Evolutionary conservation across 495 filamentous ascomycete genomes (phyloP).

Genomic region (Penicillium chermesinum): DNA sequence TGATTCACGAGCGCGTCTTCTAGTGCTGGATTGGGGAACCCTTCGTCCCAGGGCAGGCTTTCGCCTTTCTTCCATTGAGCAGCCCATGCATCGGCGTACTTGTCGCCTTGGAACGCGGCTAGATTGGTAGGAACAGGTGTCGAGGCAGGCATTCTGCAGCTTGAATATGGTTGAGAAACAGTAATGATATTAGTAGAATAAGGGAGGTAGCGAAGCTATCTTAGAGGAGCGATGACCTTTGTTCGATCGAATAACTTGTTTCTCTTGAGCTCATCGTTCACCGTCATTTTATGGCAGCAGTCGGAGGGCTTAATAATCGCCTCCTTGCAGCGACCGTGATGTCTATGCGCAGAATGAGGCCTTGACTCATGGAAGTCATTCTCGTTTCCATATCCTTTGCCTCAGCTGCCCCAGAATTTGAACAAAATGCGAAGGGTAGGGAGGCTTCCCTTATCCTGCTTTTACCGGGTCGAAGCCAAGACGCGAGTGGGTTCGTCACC

Average conservation of each 20-base stretch:
- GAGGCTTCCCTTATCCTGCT: no score
- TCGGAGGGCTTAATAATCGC: conserved; percentile 20
- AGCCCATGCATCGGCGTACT: conserved; percentile 50
- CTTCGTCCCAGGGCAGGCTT: conserved; percentile 66
- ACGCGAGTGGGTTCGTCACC: neutral
- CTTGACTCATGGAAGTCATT: no score
- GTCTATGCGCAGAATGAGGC: neutral
- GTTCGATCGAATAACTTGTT: no score
- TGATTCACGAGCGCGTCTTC: conserved; percentile 51
- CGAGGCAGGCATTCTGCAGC: conserved; percentile 17
- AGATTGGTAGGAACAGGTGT: conserved; percentile 21
- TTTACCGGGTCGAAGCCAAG: neutral
- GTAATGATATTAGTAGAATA: neutral
- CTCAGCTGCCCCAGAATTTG: no score
- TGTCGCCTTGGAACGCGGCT: conserved; percentile 27
- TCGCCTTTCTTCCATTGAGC: conserved; percentile 56
- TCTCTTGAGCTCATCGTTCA: conserved; percentile 1
- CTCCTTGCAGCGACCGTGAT: conserved; percentile 13
- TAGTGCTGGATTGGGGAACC: conserved; percentile 61
- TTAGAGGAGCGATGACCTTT: no score
- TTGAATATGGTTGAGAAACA: neutral
- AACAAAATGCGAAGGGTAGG: no score
- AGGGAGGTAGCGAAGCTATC: no score
- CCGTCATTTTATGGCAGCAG: conserved; percentile 11
- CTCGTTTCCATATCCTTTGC: neutral